Base-by-base conservation (phyloP, 106 monocot genomes). In the Dioscorea zingiberensis region DNA sequence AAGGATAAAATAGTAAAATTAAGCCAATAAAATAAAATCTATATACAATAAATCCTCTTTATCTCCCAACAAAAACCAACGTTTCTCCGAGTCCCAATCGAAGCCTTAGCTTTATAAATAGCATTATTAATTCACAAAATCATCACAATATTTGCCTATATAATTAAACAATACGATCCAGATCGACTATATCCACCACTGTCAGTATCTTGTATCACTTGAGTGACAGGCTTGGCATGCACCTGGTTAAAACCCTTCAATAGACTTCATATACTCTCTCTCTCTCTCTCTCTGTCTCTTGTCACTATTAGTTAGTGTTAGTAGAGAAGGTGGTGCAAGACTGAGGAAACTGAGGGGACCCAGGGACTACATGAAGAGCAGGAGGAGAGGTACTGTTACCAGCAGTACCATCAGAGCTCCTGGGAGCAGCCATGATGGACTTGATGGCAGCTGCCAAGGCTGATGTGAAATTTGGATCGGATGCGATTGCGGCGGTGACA, bases 381-480 rank as follows among this genome's bases (percentile, higher is more conserved):
- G 67, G 24, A 17, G 54, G 38, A 23, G 68, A 38, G 2, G 25
- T 23, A 45, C 5, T 47, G 26, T 46, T 17, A 55, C 24, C 27
- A 17, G 59, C 14, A 9, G 12, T 24, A 8, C 46, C 7, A 61
- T 14, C 26, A 29, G 12, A 49, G 44, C 14, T 15, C 12, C 56
- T 30, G 5, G 76, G 48, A 18, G 27, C 44, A 3, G 77, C 69
- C 53, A 82, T 76, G 46, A 86, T 56, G 0, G 78, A 75, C 25
- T 68, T 32, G 16, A 81, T 69, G 15, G 78, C 81, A 7, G 77
- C 75, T 0, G 86, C 78, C 59, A 86, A 28, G 11, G 78, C 81
- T 1, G 69, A 60, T 3, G 77, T 82, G 57, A 86, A 86, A 47
- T 78, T 78, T 16, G 78, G 86, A 38, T 86, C 78, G 0, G 78